These are phyloP conservation scores for Paraurostyla sp. DNA, from an alignment of 73 alveolate genomes.

Conservation along the genomic window DNA sequence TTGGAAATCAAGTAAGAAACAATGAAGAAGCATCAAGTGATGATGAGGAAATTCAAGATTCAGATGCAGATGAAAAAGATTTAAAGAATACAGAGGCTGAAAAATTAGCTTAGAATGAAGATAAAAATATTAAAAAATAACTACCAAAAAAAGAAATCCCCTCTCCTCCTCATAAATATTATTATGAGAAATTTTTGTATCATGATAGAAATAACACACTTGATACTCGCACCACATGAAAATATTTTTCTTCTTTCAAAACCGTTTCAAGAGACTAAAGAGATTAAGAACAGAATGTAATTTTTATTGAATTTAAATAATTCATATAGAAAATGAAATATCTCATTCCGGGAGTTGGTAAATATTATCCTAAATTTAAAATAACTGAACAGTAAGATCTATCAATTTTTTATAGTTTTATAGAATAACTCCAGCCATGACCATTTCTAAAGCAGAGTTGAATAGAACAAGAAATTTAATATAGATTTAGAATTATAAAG, in stretches of 20 bases:
- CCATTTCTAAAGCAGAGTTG: constrained; percentile 29
- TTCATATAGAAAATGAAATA: constrained; percentile 1
- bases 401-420: background rate
- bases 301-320: background rate
- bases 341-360: constrained; percentile 19
- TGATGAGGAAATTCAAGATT: background rate
- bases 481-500: background rate
- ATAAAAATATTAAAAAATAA: background rate
- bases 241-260: constrained; percentile 10
- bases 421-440: background rate
- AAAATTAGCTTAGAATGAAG: background rate
- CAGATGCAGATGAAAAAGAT: background rate
- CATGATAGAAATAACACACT: constrained; percentile 18
- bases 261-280: background rate
- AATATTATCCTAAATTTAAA: constrained; percentile 39
- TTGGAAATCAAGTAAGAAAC: background rate
- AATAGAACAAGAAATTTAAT: constrained; percentile 30
- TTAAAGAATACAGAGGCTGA: background rate
- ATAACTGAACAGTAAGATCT: background rate
- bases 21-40: background rate
- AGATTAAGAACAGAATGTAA: constrained; percentile 23
- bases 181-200: background rate
- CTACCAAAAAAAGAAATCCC: too few relatives aligned
- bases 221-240: background rate
- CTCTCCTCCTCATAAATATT: background rate